Evolutionary conservation across 148 eudicot species (phyloP).

Genomic region (Limonium bicolor): DNA sequence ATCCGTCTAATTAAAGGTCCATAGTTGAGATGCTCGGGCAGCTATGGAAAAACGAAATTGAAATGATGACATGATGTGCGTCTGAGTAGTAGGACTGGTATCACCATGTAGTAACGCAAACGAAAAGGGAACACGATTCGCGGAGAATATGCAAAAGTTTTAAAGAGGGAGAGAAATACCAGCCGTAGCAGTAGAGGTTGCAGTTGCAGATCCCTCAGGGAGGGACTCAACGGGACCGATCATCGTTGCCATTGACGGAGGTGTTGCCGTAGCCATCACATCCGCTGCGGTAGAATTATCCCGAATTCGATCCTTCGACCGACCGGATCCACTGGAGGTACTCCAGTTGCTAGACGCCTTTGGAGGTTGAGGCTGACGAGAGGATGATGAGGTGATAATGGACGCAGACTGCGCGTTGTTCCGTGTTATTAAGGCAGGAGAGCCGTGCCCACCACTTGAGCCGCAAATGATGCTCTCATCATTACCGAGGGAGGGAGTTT

Average conservation of each 20-base stretch:
- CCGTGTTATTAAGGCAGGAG: background rate
- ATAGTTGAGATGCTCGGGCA: too few relatives aligned
- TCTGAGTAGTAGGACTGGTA: too few relatives aligned
- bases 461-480: too few relatives aligned
- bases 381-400: background rate
- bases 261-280: background rate
- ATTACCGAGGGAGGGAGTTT: too few relatives aligned
- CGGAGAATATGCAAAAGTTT: background rate
- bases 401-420: background rate
- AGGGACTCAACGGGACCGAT: conserved; percentile 22
- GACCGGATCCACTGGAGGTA: background rate
- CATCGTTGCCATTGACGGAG: conserved; percentile 6
- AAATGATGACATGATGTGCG: background rate
- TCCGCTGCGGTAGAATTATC: conserved; percentile 1
- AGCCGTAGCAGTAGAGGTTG: conserved; percentile 8
- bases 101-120: background rate
- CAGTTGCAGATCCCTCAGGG: conserved; percentile 14
- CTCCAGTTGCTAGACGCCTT: too few relatives aligned
- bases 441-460: too few relatives aligned
- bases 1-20: too few relatives aligned
- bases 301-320: background rate
- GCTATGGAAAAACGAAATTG: background rate
- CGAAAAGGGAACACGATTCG: too few relatives aligned
- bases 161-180: background rate
- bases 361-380: background rate